These are phyloP conservation scores for Alloteropsis semialata DNA, from an alignment of 176 grass and related monocot genomes.

Conservation along the genomic window DNA sequence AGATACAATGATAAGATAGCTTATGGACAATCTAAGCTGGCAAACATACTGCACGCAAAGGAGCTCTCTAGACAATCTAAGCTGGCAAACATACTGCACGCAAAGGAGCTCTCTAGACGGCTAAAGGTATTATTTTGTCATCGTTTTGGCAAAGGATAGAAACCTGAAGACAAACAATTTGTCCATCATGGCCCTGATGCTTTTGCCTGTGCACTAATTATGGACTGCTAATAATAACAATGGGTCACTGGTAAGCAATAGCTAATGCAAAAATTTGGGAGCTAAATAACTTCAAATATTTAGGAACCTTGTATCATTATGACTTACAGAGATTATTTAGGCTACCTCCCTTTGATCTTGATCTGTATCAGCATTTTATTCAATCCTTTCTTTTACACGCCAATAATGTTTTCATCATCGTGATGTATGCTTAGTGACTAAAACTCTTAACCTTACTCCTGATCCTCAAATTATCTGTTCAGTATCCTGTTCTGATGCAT, in stretches of 20 bases:
- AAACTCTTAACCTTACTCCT: background rate
- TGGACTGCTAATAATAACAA: background rate
- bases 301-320: background rate
- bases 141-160: background rate
- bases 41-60: constrained; percentile 82
- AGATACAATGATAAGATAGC: constrained; percentile 91
- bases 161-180: constrained; percentile 22
- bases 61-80: constrained; percentile 91
- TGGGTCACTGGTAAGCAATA: background rate
- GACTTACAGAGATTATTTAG: background rate
- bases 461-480: background rate
- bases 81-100: constrained; percentile 89
- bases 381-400: background rate
- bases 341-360: background rate
- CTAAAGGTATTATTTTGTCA: constrained; percentile 49
- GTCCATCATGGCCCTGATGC: background rate
- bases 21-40: constrained; percentile 95
- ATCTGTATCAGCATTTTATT: background rate
- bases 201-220: background rate
- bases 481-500: background rate
- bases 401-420: background rate
- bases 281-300: background rate
- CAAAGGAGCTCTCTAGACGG: constrained; percentile 74
- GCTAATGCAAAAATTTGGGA: background rate
- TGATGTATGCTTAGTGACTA: background rate